Evolutionary conservation across 139 green algal genomes (phyloP), one percentile per base, ranked within the genome.

Genomic region (Coelastrella sp.): DNA sequence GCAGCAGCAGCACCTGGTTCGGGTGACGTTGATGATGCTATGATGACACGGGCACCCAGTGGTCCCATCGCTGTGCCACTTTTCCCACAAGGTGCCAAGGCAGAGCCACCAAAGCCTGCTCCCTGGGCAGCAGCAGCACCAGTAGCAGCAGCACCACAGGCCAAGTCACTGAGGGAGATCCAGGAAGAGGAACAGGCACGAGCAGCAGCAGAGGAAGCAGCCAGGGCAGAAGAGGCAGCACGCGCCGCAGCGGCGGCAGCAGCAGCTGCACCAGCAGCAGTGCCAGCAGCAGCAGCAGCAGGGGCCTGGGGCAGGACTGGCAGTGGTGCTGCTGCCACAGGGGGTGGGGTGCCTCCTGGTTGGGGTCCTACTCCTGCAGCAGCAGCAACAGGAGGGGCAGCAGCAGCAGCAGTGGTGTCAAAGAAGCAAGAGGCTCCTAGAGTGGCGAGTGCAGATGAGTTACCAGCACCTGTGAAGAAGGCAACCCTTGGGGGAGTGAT

Each of bases 151-250:
- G 80, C 88, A 49, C 24, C 85, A n/a, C 82, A 58, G 17, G 82
- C 70, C 57, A 96, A 96, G 90, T 95, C 94, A 12, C 94, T 98
- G 58, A 59, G 90, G 1, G 94, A 98, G 66, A 97, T 98, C 80
- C 94, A 97, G 89, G 86, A 94, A 87, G 96, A 98, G 92, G 96
- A 98, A 91, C 95, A 94, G 20, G 89, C 81, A 57, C 80, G 84
- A 4, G 93, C 93, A 22, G 84, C 78, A 14, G 88, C 90, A 6
- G 91, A 82, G 11, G 73, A 81, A 65, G 87, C 87, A 89, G 91
- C 90, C 8, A 35, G 88, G 0, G 92, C 89, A n/a, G 82, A 80
- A 78, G 73, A 79, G 80, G 92, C 89, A 19, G 87, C 74, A 35
- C 70, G 84, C 9, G 49, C 83, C 12, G 68, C 66, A 66, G 78